A percentile compares a stretch with the other conserved stretches of the same genome.
These are phyloP conservation scores for Carex pumila DNA, from an alignment of 176 grass and related monocot genomes.

Conservation along the genomic window DNA sequence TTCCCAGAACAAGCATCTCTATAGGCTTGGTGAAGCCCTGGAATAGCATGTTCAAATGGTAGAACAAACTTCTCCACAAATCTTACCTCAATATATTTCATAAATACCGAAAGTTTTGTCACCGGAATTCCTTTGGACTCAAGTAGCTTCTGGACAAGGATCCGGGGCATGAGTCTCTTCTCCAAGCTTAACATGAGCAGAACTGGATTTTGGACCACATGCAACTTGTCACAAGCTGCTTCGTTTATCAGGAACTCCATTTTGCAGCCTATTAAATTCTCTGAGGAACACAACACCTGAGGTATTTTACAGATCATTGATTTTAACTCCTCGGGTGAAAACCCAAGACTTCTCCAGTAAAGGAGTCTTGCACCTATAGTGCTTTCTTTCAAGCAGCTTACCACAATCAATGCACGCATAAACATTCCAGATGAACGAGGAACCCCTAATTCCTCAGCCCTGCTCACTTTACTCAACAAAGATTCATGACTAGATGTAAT, in stretches of 20 bases:
- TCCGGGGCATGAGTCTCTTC: slow-evolving; percentile 31
- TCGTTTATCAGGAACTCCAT: slow-evolving; percentile 34
- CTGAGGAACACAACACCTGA: not conserved
- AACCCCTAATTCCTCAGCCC: not conserved
- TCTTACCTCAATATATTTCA: no score
- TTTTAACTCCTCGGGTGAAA: not conserved
- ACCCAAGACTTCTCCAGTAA: not conserved
- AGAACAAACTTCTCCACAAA: no score
- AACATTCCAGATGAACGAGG: not conserved
- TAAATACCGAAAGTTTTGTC: no score
- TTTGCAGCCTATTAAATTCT: not conserved
- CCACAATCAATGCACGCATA: not conserved
- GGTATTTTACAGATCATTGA: not conserved
- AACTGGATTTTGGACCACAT: slow-evolving; percentile 3
- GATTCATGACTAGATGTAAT: not conserved
- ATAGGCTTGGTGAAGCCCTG: slow-evolving; percentile 15
- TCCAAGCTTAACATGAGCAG: slow-evolving; percentile 32
- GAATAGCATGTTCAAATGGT: slow-evolving; percentile 7
- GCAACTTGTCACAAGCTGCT: not conserved
- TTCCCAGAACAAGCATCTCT: not conserved
- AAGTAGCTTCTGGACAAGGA: slow-evolving; percentile 31
- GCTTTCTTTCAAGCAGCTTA: not conserved
- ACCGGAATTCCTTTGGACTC: slow-evolving; percentile 4
- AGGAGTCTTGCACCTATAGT: not conserved
- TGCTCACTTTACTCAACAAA: not conserved